Evolutionary conservation across 2,329 filamentous ascomycete species (phyloP).

Genomic region (Alternaria angustiovoidea): DNA sequence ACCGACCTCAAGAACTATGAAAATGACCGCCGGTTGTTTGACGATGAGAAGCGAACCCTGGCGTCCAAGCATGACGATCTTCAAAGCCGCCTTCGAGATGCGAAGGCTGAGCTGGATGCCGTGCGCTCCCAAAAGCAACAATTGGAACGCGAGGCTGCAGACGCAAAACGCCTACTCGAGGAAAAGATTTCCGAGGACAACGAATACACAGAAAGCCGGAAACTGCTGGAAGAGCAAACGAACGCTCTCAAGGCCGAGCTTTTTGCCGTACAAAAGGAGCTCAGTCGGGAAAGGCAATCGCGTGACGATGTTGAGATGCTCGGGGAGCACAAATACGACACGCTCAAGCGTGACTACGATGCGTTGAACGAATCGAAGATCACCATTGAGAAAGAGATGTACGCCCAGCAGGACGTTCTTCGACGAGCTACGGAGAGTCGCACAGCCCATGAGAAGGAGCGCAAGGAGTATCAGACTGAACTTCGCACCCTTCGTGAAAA

Average conservation of each 20-base stretch:
- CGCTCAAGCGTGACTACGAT: slow-evolving; percentile 84
- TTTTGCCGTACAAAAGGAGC: slow-evolving; percentile 83
- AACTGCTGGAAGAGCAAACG: slow-evolving; percentile 85
- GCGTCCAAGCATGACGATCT: slow-evolving; percentile 80
- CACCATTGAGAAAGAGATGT: slow-evolving; percentile 96
- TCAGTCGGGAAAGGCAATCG: slow-evolving; percentile 91
- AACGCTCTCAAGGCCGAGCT: slow-evolving; percentile 86
- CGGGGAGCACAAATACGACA: slow-evolving; percentile 84
- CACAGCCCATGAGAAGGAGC: slow-evolving; percentile 80
- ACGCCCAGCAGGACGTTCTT: slow-evolving; percentile 90
- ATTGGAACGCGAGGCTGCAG: slow-evolving; percentile 85
- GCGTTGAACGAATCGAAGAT: slow-evolving; percentile 93
- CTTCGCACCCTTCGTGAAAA: slow-evolving; percentile 82
- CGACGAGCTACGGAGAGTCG: slow-evolving; percentile 85
- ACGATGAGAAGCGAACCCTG: slow-evolving; percentile 78
- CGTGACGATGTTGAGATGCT: slow-evolving; percentile 92
- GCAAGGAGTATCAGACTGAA: slow-evolving; percentile 87
- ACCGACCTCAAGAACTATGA: slow-evolving; percentile 85
- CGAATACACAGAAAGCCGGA: slow-evolving; percentile 79
- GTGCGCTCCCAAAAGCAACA: slow-evolving; percentile 85
- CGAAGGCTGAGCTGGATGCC: slow-evolving; percentile 86
- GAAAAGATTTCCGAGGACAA: slow-evolving; percentile 89
- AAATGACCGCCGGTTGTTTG: slow-evolving; percentile 78
- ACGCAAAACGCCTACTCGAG: slow-evolving; percentile 86
- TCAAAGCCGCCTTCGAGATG: slow-evolving; percentile 76